Percentiles rank a stretch among this genome's conserved stretches.
These are phyloP conservation scores for Corylus heterophylla DNA, from an alignment of 306 rosid genomes.

Conservation along the genomic window DNA sequence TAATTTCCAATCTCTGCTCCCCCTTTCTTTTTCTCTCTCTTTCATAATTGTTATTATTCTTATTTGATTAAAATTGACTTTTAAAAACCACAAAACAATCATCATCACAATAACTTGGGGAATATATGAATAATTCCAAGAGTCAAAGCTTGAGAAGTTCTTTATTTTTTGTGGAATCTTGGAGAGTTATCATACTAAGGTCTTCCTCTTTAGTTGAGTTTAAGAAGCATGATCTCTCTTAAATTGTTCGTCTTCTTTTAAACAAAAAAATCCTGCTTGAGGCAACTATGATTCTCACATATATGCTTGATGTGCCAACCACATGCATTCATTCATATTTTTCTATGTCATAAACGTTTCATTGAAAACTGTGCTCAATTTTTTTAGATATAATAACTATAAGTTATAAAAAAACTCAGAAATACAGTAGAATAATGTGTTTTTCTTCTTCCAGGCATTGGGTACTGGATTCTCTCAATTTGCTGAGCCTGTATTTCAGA, in stretches of 20 bases:
- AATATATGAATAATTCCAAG: neutral
- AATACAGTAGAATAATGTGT: neutral
- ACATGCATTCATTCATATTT: neutral
- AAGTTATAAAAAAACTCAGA: neutral
- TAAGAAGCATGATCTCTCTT: neutral
- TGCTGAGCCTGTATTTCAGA: conserved; percentile 93
- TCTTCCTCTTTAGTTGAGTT: neutral
- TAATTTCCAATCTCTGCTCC: neutral
- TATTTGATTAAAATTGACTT: neutral
- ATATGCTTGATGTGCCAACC: neutral
- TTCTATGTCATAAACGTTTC: neutral
- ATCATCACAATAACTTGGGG: neutral
- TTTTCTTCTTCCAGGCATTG: conserved; percentile 69
- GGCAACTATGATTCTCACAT: neutral
- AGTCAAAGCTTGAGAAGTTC: neutral
- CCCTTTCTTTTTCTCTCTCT: neutral
- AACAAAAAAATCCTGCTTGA: neutral
- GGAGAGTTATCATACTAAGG: neutral
- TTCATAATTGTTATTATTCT: neutral
- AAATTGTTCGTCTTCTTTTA: neutral
- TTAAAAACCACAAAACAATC: neutral
- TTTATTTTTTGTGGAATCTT: neutral
- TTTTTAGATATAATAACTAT: neutral
- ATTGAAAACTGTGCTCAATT: neutral
- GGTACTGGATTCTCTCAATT: conserved; percentile 90